Percentiles rank a stretch among this genome's conserved stretches.
phyloP scores from a whole-genome alignment of 495 filamentous ascomycete species.

The Usnea hakonensis region DNA sequence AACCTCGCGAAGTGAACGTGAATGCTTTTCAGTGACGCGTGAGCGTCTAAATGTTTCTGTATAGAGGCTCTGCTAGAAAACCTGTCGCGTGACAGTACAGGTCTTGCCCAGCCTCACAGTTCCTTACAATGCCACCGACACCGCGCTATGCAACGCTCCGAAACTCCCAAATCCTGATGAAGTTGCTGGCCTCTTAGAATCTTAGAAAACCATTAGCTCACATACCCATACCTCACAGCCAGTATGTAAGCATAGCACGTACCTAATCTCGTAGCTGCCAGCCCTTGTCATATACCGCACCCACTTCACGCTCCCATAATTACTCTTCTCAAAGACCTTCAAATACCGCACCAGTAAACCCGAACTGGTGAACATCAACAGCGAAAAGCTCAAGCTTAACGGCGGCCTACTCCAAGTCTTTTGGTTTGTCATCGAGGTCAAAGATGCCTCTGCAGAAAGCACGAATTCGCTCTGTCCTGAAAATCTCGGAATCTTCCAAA shows the following conservation, averaged over 20 bases:
- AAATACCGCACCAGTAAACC: constrained; percentile 90
- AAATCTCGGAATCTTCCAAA: constrained; percentile 98
- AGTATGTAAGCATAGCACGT: constrained; percentile 18
- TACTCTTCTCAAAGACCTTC: constrained; percentile 99
- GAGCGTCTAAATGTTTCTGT: background rate
- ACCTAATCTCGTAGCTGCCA: constrained; percentile 53
- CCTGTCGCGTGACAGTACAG: background rate
- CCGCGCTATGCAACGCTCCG: constrained; percentile 18
- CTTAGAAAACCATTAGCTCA: constrained; percentile 1
- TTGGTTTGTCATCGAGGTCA: constrained; percentile 97
- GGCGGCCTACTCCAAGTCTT: constrained; percentile 96
- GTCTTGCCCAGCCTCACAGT: background rate
- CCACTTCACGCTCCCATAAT: constrained; percentile 98
- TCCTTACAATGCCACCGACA: constrained; percentile 11
- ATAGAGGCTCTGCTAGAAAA: background rate
- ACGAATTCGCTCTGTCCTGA: constrained; percentile 93
- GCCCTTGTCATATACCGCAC: constrained; percentile 98
- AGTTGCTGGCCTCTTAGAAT: constrained; percentile 8
- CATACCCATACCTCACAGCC: background rate
- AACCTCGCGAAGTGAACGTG: background rate
- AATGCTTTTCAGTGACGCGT: background rate
- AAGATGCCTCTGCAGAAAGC: constrained; percentile 82
- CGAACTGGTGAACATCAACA: constrained; percentile 96
- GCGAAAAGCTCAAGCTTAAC: constrained; percentile 78
- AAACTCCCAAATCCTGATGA: background rate